Evolutionary conservation across 2,329 filamentous ascomycete genomes (phyloP), one percentile per base, ranked within the genome.

Genomic region (Talaromyces sp.): DNA sequence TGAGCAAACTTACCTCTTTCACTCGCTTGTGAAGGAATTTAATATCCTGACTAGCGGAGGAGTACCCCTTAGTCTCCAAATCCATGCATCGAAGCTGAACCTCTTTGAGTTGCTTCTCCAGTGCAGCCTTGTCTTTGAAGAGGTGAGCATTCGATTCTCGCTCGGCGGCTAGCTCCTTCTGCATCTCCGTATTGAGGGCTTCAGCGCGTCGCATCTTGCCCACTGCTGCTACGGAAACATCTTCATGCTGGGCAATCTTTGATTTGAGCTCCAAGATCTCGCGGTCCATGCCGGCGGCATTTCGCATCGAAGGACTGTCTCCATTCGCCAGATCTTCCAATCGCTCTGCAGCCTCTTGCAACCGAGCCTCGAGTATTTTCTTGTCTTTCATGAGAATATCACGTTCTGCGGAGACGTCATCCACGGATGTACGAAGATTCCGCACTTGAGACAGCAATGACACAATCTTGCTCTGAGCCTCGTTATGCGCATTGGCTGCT

Each of bases 161-260:
- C 77, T 97, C 93, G 8, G 85, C 85, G 19, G 88, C 86, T 63
- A 97, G 91, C 69, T 99, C 94, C 74, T 94, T 96, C 71, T 97
- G 93, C 64, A 96, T 88, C 75, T 99, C 94, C 9, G 88, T 85
- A 1, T 88, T 88, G 32, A 97, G 79, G 4, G 91, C 90, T 71
- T 99, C 93, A 2, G 94, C 91, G 26, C 93, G 88, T 59, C 93
- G 86, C 94, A 99, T 99, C 81, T 97, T 97, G 69, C 94, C 93
- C 46, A 97, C 88, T 0, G 93, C 93, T 3, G 94, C 93, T 0
- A 89, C 85, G 11, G 92, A 90, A 61, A 97, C 88, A 71, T 99
- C 93, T 75, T 97, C 91, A 70, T 97, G 91, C 69, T 96, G 92
- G 3, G 93, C 93, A 35, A 97, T 83, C 65, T 83, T 88, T 10